Evolutionary conservation across 148 eudicot species (phyloP).

Genomic region (Chenopodium formosanum): DNA sequence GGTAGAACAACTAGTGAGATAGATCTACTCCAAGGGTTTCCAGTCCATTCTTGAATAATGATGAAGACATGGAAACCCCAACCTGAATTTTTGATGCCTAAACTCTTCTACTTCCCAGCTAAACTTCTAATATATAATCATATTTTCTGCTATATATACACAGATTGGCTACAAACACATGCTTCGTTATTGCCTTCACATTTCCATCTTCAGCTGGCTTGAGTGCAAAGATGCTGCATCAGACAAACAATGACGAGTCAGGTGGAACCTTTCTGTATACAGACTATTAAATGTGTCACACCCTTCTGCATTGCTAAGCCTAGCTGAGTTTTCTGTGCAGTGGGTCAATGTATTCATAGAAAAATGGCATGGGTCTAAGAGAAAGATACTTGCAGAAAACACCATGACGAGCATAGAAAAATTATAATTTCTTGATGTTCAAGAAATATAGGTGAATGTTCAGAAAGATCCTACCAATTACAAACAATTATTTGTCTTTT

Average conservation of each 20-base stretch:
- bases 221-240: constrained; percentile 69
- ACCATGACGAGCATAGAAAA: not conserved
- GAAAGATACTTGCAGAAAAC: not conserved
- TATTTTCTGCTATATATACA: constrained; percentile 52
- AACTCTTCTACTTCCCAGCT: constrained; percentile 21
- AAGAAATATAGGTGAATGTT: too few relatives aligned
- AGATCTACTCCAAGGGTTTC: constrained; percentile 26
- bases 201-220: constrained; percentile 77
- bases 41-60: constrained; percentile 20
- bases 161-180: constrained; percentile 18
- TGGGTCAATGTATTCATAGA: not conserved
- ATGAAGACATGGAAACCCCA: constrained; percentile 33
- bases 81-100: constrained; percentile 24
- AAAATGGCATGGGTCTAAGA: not conserved
- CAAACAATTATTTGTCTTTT: not conserved
- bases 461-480: not conserved
- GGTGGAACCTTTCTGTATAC: constrained; percentile 1
- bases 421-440: too few relatives aligned
- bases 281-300: too few relatives aligned
- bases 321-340: not conserved
- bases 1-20: constrained; percentile 19
- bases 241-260: constrained; percentile 12
- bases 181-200: constrained; percentile 42
- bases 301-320: not conserved
- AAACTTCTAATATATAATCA: constrained; percentile 26